A percentile compares a stretch with the other conserved stretches of the same genome.
phyloP scores from a whole-genome alignment of 192 early-diverging fungal species.

The Coemansia sp. region DNA sequence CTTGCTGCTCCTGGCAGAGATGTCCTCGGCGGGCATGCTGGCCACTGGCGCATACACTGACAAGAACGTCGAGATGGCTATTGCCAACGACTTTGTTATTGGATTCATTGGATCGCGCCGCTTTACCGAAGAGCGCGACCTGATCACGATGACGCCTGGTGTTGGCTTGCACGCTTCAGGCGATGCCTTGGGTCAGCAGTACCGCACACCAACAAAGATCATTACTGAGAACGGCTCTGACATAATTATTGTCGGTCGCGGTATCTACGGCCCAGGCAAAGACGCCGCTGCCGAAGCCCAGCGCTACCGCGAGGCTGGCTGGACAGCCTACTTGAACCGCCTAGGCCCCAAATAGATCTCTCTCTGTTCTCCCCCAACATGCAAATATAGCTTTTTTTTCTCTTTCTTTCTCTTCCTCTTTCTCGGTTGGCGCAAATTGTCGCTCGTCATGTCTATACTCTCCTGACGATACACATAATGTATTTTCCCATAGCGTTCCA shows the following conservation, averaged over 20 bases:
- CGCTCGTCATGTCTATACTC: neutral
- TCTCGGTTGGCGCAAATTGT: neutral
- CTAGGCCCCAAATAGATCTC: neutral
- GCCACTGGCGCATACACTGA: constrained; percentile 79
- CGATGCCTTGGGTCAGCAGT: constrained; percentile 94
- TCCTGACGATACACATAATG: constrained; percentile 10
- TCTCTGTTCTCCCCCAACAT: neutral
- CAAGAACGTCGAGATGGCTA: constrained; percentile 84
- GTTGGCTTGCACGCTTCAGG: constrained; percentile 80
- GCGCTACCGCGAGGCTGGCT: constrained; percentile 91
- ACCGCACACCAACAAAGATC: constrained; percentile 87
- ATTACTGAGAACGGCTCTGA: constrained; percentile 83
- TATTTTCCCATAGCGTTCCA: constrained; percentile 50
- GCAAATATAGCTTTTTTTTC: neutral
- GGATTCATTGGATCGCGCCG: constrained; percentile 83
- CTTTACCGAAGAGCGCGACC: constrained; percentile 77
- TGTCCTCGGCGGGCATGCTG: constrained; percentile 91
- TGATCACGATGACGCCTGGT: constrained; percentile 94
- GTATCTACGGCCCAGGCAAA: constrained; percentile 88
- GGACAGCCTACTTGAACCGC: constrained; percentile 84
- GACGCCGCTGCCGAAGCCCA: constrained; percentile 72
- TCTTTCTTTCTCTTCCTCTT: neutral
- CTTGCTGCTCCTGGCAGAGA: constrained; percentile 91
- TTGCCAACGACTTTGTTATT: constrained; percentile 88
- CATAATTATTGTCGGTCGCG: constrained; percentile 97